These are phyloP conservation scores for Aspergillus tubingensis DNA, from an alignment of 2,329 filamentous ascomycete genomes.

Conservation along the genomic window DNA sequence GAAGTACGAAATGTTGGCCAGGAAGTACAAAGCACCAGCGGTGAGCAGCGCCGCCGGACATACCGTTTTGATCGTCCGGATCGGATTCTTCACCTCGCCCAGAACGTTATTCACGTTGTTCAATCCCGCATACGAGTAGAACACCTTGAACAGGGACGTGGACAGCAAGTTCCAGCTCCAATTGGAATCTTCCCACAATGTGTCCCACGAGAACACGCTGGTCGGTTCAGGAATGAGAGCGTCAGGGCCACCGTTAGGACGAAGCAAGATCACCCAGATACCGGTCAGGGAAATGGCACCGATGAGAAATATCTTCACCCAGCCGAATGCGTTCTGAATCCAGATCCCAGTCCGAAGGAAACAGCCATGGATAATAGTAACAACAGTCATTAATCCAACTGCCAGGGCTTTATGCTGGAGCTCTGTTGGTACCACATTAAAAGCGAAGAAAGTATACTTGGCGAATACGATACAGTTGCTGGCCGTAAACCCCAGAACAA, in stretches of 20 bases:
- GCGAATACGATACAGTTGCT: slow-evolving; percentile 71
- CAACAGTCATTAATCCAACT: slow-evolving; percentile 56
- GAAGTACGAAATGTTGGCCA: slow-evolving; percentile 66
- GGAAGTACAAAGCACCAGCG: slow-evolving; percentile 64
- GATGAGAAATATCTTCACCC: slow-evolving; percentile 63
- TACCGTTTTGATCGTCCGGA: slow-evolving; percentile 65
- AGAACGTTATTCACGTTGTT: slow-evolving; percentile 70
- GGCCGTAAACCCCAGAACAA: slow-evolving; percentile 67
- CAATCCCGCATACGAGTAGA: slow-evolving; percentile 69
- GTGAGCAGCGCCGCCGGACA: slow-evolving; percentile 62
- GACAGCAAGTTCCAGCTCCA: slow-evolving; percentile 71
- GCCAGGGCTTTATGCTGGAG: slow-evolving; percentile 58
- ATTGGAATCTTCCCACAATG: slow-evolving; percentile 64
- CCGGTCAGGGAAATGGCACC: slow-evolving; percentile 64
- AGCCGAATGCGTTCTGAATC: slow-evolving; percentile 64
- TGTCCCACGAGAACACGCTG: slow-evolving; percentile 47
- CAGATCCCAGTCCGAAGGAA: slow-evolving; percentile 60
- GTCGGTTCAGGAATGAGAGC: background rate
- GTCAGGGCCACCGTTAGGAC: slow-evolving; percentile 25
- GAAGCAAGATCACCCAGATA: slow-evolving; percentile 59
- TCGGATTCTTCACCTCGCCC: slow-evolving; percentile 69
- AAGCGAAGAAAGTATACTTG: slow-evolving; percentile 64
- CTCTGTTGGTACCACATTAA: slow-evolving; percentile 55
- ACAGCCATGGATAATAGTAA: slow-evolving; percentile 62
- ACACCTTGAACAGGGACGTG: slow-evolving; percentile 63